Base-by-base conservation (phyloP, 192 early-diverging fungal genomes). In the Coemansia erecta region DNA sequence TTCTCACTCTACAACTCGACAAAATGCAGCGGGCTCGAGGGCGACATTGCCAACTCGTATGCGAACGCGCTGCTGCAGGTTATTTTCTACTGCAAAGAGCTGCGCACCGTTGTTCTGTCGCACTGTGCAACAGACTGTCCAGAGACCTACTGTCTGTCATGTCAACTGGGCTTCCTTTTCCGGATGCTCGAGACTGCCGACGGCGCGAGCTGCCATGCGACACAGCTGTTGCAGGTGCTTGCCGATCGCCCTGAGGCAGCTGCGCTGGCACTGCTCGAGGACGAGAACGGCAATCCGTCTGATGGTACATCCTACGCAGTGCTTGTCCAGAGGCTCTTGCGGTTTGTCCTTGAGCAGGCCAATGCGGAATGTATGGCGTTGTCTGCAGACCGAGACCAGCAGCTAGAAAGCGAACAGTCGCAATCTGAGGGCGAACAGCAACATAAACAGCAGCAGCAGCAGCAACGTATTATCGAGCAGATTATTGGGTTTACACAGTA, bases 1-100 rank as follows among this genome's bases (percentile, higher is more conserved):
- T 99, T 99, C 84, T 94, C 88, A 74, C 94, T 90, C 61, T 99
- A 94, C 74, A 99, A 99, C 80, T 71, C 86, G 55, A 96, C 94
- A 8, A 64, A 61, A 19, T 91, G 84, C 59, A 91, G 89, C 58
- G 97, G 97, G 4, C 76, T 99, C 24, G 97, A 99, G 60, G 94
- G 93, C 8, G 84, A 95, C 66, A 90, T 98, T 48, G 55, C 74
- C 50, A 95, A 99, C 58, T 86, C 90, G 0, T 97, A 98, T 66
- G 89, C 87, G 53, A 99, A 99, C 70, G 70, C 94, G 4, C 69
- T 98, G 33, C 77, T 98, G 21, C 97, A 99, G 70, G 81, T 88
- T 18, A 67, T 99, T 15, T 95, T 83, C 59, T 94, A 88, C 58
- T 87, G 77, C 0, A 58, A 67, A 10, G 81, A 76, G 10, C 70